Evolutionary conservation across 2,329 filamentous ascomycete genomes (phyloP), one percentile per base, ranked within the genome.

Genomic region (Colletotrichum lindemuthianum): DNA sequence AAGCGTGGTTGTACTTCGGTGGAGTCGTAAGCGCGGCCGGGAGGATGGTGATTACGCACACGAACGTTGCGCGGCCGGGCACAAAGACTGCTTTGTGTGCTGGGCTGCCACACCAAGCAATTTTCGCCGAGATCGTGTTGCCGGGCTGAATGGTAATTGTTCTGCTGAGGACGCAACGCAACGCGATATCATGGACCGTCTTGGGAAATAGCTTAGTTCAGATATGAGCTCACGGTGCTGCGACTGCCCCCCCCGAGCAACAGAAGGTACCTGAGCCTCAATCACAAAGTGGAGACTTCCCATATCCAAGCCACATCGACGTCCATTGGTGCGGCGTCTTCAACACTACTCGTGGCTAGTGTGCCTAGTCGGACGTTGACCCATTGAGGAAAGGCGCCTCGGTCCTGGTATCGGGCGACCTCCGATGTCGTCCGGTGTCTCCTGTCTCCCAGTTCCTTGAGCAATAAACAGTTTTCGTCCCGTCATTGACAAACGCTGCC

Each of bases 351-450:
- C n/a, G 59, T 65, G 61, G 57, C 61, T 60, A 32, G 40, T n/a
- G 44, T 16, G n/a, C 10, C 24, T 33, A 3, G 41, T 58, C 37
- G 55, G 55, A 43, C 36, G 45, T 13, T 37, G 41, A 49, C 55
- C 55, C 45, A 37, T 41, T 58, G 16, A 34, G 45, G 55, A 34
- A 49, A 58, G 51, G 45, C 43, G 9, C 36, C 34, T 34, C 15
- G 37, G 11, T 33, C 15, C 16, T 39, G 41, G 13, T 40, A n/a
- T 54, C 52, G 40, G 51, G 34, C 50, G 45, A 50, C 57, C 57
- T 50, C 63, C 63, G 52, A 65, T 65, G 43, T 63, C 59, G 59
- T 65, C 59, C 63, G 47, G 47, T 63, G 58, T 61, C 51, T 36
- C 41, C 51, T 51, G 48, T 44, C 43, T 45, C 32, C 44, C 15